Evolutionary conservation across 805 yeast genomes (phyloP).

Genomic region (Saturnispora silvae): DNA sequence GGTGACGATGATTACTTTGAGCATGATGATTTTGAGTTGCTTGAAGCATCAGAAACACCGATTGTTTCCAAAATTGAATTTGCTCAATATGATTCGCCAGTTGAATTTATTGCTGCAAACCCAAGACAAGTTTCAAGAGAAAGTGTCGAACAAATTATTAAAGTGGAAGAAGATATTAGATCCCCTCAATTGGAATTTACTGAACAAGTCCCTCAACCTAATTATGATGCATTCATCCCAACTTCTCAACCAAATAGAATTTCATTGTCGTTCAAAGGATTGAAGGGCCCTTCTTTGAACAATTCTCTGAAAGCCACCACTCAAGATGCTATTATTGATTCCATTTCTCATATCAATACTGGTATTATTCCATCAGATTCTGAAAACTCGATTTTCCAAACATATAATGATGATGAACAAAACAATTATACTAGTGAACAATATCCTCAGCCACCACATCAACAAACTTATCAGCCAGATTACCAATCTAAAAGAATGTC

Average conservation of each 20-base stretch:
- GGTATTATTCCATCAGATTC: conserved; percentile 14
- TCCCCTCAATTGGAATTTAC: neutral
- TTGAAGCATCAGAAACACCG: conserved; percentile 3
- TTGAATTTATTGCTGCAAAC: conserved; percentile 1
- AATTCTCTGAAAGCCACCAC: conserved; percentile 20
- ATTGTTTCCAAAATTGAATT: neutral
- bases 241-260: conserved; percentile 14
- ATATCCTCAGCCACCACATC: neutral
- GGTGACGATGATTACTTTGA: conserved; percentile 8
- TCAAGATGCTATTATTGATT: conserved; percentile 22
- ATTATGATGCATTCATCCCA: conserved; percentile 12
- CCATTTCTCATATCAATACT: conserved; percentile 13
- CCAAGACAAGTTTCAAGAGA: conserved; percentile 7
- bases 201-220: too few relatives aligned
- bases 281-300: conserved; percentile 43
- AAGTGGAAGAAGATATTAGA: conserved; percentile 9
- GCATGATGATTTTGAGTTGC: conserved; percentile 1
- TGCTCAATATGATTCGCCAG: neutral
- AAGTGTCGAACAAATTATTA: conserved; percentile 10
- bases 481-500: neutral
- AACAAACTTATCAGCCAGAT: neutral
- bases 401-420: neutral
- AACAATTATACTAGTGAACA: neutral
- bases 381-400: conserved; percentile 10
- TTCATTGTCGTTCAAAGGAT: conserved; percentile 50